These are phyloP conservation scores for Macrophomina phaseolina DNA, from an alignment of 2,329 filamentous ascomycete species.

Conservation along the genomic window DNA sequence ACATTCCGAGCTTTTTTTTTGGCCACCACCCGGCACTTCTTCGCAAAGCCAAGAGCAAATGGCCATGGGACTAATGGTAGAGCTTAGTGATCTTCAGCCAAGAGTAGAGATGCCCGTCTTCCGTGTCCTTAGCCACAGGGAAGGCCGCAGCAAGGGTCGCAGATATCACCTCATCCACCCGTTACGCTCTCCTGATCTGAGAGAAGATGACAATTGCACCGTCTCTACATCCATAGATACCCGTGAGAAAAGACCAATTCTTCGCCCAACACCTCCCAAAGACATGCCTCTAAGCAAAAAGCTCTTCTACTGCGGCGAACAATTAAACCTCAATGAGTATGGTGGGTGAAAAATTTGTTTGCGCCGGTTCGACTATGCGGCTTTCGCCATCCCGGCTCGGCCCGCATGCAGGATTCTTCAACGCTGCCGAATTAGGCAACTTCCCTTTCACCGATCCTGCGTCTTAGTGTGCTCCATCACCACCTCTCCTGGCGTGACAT, in stretches of 20 bases:
- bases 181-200: slow-evolving; percentile 14
- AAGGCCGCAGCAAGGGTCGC: slow-evolving; percentile 3
- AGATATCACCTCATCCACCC: slow-evolving; percentile 15
- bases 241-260: background rate
- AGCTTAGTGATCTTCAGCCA: slow-evolving; percentile 8
- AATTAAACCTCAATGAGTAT: background rate
- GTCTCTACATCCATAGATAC: background rate
- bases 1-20: background rate
- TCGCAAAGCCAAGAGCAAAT: slow-evolving; percentile 18
- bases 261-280: background rate
- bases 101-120: slow-evolving; percentile 2
- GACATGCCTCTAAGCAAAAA: background rate
- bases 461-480: slow-evolving; percentile 36
- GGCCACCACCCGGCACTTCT: slow-evolving; percentile 5
- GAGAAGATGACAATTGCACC: background rate
- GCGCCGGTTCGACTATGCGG: background rate
- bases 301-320: background rate
- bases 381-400: slow-evolving; percentile 23
- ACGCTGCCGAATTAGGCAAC: slow-evolving; percentile 17
- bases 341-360: slow-evolving; percentile 1
- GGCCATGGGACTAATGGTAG: background rate
- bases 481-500: slow-evolving; percentile 36
- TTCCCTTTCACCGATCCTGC: slow-evolving; percentile 27
- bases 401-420: slow-evolving; percentile 8
- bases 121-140: slow-evolving; percentile 8